These are phyloP conservation scores for Pichia membranifaciens DNA, from an alignment of 805 yeast genomes.

Conservation along the genomic window DNA sequence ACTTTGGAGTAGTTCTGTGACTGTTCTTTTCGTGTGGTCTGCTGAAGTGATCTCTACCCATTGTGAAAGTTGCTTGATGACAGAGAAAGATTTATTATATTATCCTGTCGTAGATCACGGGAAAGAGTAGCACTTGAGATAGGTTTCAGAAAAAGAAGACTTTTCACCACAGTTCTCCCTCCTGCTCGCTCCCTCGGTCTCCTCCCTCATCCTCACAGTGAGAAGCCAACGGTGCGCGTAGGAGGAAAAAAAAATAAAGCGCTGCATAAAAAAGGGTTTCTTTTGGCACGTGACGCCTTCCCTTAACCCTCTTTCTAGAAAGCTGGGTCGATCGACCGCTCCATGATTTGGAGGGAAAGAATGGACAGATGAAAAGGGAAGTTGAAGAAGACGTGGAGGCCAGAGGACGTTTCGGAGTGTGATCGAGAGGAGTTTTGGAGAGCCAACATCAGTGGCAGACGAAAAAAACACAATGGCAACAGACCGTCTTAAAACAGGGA, in stretches of 20 bases:
- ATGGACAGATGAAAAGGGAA: too few relatives aligned
- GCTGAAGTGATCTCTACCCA: slow-evolving; percentile 97
- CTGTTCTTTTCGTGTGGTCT: slow-evolving; percentile 95
- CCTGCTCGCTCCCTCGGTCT: neutral
- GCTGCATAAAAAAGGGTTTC: neutral
- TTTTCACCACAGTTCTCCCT: neutral
- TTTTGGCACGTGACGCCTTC: neutral
- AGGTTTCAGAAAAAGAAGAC: slow-evolving; percentile 2
- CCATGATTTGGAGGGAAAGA: too few relatives aligned
- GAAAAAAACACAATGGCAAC: slow-evolving; percentile 10
- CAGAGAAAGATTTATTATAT: too few relatives aligned
- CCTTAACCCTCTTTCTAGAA: neutral
- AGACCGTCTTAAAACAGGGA: slow-evolving; percentile 40
- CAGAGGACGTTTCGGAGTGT: too few relatives aligned
- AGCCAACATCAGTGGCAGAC: too few relatives aligned
- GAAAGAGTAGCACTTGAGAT: neutral
- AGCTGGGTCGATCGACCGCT: neutral
- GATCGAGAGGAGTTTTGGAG: too few relatives aligned
- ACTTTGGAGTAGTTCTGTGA: slow-evolving; percentile 99
- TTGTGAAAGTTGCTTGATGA: slow-evolving; percentile 31
- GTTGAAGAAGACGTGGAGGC: too few relatives aligned
- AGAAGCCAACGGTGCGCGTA: neutral
- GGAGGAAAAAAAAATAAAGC: neutral
- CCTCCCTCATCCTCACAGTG: neutral
- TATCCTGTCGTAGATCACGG: too few relatives aligned